phyloP scores from a whole-genome alignment of 768 basidiomycete genomes.

The Psilocybe tampanensis region DNA sequence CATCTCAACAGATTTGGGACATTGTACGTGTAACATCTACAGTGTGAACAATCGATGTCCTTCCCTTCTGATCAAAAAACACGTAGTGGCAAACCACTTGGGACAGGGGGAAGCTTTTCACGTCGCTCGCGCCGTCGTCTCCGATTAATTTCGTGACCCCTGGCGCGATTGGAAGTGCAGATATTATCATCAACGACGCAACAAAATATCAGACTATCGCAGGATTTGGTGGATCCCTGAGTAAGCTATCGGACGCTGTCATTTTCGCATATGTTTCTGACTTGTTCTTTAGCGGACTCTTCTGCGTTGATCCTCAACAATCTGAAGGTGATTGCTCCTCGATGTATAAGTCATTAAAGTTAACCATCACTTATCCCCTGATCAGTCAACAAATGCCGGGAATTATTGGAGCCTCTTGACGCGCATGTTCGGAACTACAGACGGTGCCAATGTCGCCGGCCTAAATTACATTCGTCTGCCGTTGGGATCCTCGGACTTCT shows the following conservation, averaged over 20 bases:
- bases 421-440: constrained; percentile 62
- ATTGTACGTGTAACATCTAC: constrained; percentile 39
- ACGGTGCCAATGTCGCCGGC: constrained; percentile 65
- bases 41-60: background rate
- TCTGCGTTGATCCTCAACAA: constrained; percentile 62
- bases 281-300: constrained; percentile 58
- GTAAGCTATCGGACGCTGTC: constrained; percentile 32
- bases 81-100: constrained; percentile 64
- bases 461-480: constrained; percentile 71
- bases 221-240: constrained; percentile 70
- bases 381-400: constrained; percentile 47
- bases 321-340: constrained; percentile 52
- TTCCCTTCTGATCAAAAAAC: background rate
- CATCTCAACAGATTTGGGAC: constrained; percentile 57
- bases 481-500: constrained; percentile 77
- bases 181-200: constrained; percentile 63
- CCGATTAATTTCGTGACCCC: constrained; percentile 64
- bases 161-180: constrained; percentile 56
- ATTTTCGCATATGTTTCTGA: background rate
- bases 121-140: constrained; percentile 43
- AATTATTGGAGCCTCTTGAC: constrained; percentile 63
- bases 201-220: constrained; percentile 60
- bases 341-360: background rate
- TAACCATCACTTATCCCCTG: background rate
- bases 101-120: constrained; percentile 55